Evolutionary conservation across 768 basidiomycete genomes (phyloP), one percentile per base, ranked within the genome.

Genomic region (Hygrocybe coccinea): DNA sequence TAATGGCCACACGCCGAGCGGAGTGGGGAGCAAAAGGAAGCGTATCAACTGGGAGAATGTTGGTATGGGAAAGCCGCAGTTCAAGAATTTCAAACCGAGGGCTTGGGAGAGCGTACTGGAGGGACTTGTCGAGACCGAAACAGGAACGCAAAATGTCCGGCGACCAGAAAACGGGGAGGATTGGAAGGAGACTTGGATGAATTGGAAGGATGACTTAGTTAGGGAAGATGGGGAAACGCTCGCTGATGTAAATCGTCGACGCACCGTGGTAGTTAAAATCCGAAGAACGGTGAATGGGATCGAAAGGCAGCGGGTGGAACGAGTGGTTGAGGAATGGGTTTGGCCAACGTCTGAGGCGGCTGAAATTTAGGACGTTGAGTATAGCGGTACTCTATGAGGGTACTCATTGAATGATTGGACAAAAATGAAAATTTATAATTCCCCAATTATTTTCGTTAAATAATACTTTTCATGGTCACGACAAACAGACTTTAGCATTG

Each of bases 231-330:
- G 67, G 19, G 64, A 64, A 29, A 4, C 4, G 14, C 69, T 60
- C 49, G 81, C 74, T 5, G 74, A 74, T 48, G 73, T 79, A 52
- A 76, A 65, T 39, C 73, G 73, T 50, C 74, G 69, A 51, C 72
- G 72, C 46, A 79, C 82, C 51, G 74, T 81, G 35, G 73, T 82
- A 7, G 67, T 85, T 17, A 86, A 81, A 67, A 75, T 85, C 57
- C 78, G 86, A 57, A 77, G 74, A 66, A 81, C 79, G 8, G 70
- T 61, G 39, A 71, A 74, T 25, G 82, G 85, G 19, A 41, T 89
- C 39, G 89, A 90, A 64, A 74, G 88, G 59, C 88, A 91, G 60
- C 78, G 81, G 48, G 79, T 89, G 59, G 84, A 87, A 63, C 79
- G 89, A 56, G 71, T 75, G 22, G 69, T 85, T 41, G 89, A 91